These are phyloP conservation scores for Gaultheria prostrata DNA, from an alignment of 148 eudicot genomes.

Conservation along the genomic window DNA sequence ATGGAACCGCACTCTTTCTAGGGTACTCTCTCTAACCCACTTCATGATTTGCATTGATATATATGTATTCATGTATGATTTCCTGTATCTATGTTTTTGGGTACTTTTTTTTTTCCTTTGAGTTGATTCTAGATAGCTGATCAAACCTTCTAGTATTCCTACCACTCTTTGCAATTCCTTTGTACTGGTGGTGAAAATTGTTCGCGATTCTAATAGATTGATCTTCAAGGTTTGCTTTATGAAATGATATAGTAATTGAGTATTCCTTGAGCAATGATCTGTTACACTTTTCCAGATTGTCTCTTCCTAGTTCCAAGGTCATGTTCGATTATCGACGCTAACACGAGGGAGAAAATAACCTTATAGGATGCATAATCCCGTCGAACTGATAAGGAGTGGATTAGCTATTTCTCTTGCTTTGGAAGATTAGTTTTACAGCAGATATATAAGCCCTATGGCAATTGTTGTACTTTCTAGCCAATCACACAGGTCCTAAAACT, in stretches of 20 bases:
- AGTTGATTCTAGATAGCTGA: not conserved
- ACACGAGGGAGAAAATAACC: not conserved
- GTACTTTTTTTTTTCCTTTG: not conserved
- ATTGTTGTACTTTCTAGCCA: not conserved
- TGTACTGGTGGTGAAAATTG: too few relatives aligned
- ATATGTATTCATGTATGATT: not conserved
- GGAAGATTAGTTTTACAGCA: not conserved
- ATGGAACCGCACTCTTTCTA: conserved; percentile 93
- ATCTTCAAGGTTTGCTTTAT: not conserved
- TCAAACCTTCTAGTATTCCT: not conserved
- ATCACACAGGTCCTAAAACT: not conserved
- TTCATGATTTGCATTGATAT: not conserved
- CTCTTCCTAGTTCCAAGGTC: not conserved
- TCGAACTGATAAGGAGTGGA: not conserved
- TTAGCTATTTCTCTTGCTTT: not conserved
- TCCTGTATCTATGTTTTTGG: not conserved
- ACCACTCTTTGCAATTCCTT: too few relatives aligned
- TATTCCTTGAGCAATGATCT: not conserved
- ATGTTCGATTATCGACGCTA: not conserved
- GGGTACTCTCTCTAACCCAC: conserved; percentile 37
- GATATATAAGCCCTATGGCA: not conserved
- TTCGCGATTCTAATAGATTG: not conserved
- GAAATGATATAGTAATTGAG: not conserved
- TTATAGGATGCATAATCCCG: not conserved
- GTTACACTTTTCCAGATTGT: not conserved